phyloP scores from a whole-genome alignment of 805 yeast genomes.

The Cyberlindnera samutprakarnensis region DNA sequence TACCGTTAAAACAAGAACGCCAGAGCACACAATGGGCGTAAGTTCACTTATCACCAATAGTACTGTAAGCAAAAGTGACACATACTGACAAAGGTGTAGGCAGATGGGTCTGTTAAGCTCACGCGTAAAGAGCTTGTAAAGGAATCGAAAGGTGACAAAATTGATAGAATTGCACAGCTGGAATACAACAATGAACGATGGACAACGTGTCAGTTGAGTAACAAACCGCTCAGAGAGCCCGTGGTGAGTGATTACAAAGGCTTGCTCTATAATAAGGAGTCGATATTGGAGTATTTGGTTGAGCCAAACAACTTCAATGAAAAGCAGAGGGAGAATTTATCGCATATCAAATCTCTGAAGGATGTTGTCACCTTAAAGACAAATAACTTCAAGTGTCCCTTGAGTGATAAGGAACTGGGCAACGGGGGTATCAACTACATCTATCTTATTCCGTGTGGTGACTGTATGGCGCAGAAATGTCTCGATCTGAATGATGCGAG shows the following conservation, averaged over 20 bases:
- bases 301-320: conserved; percentile 23
- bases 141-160: conserved; percentile 5
- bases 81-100: conserved; percentile 21
- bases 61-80: no score
- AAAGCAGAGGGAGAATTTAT: conserved; percentile 20
- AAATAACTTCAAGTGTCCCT: conserved; percentile 29
- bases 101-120: conserved; percentile 72
- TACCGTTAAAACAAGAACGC: no score
- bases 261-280: conserved; percentile 52
- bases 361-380: conserved; percentile 40
- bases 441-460: conserved; percentile 40
- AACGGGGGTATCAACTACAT: conserved; percentile 30
- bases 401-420: conserved; percentile 31
- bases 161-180: conserved; percentile 15
- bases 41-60: conserved; percentile 2
- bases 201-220: conserved; percentile 41
- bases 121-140: conserved; percentile 43
- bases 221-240: conserved; percentile 36
- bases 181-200: conserved; percentile 26
- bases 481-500: conserved; percentile 18
- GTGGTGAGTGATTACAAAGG: conserved; percentile 69
- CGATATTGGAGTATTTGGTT: conserved; percentile 50
- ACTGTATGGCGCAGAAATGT: conserved; percentile 29
- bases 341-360: conserved; percentile 31
- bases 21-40: conserved; percentile 14